These are phyloP conservation scores for Anacardium occidentale DNA, from an alignment of 345 rosid species.

Conservation along the genomic window DNA sequence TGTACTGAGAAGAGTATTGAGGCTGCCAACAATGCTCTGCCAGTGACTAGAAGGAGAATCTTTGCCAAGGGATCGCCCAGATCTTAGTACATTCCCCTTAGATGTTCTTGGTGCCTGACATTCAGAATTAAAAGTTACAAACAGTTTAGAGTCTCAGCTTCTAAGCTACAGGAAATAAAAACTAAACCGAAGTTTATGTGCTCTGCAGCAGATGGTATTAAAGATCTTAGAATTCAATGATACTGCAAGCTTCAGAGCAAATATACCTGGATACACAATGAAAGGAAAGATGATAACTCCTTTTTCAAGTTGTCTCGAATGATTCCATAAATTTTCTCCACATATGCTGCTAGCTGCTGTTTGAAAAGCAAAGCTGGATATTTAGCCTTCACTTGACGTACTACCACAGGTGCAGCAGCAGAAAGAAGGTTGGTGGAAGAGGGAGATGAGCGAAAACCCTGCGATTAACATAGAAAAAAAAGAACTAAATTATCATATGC, in stretches of 20 bases:
- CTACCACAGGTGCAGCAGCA: constrained; percentile 66
- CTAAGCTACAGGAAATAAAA: not conserved
- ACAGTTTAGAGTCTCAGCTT: constrained; percentile 5
- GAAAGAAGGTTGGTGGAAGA: constrained; percentile 74
- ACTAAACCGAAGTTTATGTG: constrained; percentile 1
- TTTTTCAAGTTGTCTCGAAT: constrained; percentile 95
- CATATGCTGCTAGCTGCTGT: constrained; percentile 97
- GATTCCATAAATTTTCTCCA: constrained; percentile 96
- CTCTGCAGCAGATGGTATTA: constrained; percentile 7
- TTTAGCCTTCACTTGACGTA: constrained; percentile 94
- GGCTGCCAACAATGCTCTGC: constrained; percentile 92
- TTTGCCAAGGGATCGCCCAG: constrained; percentile 81
- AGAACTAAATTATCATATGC: constrained; percentile 13
- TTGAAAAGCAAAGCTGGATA: constrained; percentile 98
- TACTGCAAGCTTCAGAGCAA: constrained; percentile 15
- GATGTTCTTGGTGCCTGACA: constrained; percentile 91
- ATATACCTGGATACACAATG: constrained; percentile 86
- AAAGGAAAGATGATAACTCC: constrained; percentile 73
- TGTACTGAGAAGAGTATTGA: constrained; percentile 73
- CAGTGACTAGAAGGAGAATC: constrained; percentile 88
- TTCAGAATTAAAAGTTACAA: constrained; percentile 19
- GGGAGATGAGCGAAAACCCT: constrained; percentile 98
- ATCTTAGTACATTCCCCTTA: constrained; percentile 74
- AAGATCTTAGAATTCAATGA: constrained; percentile 7
- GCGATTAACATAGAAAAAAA: constrained; percentile 23